Evolutionary conservation across 2,329 filamentous ascomycete genomes (phyloP), one percentile per base, ranked within the genome.

Genomic region (Diplodia scrobiculata): DNA sequence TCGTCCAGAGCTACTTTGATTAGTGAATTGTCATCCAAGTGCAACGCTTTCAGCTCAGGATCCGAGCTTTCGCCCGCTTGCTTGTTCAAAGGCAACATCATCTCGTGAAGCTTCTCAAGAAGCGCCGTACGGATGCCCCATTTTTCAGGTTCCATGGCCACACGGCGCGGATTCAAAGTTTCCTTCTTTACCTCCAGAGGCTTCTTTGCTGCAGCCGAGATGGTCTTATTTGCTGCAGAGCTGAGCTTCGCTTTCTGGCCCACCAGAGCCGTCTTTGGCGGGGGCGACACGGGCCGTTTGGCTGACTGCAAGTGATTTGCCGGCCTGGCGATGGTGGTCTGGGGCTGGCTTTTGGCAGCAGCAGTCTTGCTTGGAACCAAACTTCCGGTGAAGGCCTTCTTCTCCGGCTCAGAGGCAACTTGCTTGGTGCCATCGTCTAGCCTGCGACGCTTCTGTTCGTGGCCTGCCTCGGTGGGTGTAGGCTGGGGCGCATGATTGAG

Each of bases 1-100:
- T 93, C 87, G 70, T 94, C 89, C 1, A 94, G 79, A 0, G 87
- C 86, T 68, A 86, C 81, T 70, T 84, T 85, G 68, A 92, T 89
- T 25, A 93, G 81, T 53, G 88, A 84, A 72, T 91, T 87, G 1
- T 86, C 81, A 0, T 84, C 84, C 54, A 92, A 75, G 17, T 87
- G 72, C 2, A 91, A 79, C n/a, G 80, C 78, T 50, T 82, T 79
- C 21, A 85, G 83, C 6, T 82, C 77, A 13, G 81, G 76, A 36
- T 82, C 83, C 32, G 78, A 78, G 51, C 81, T 80, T 65, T 84
- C 86, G 58, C 80, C 80, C 2, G 90, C 75, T 69, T 87, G 85
- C 14, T 82, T 79, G 72, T 94, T 92, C 9, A 93, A 82, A 4
- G 88, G 83, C n/a, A 78, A 76, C 73, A 89, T 86, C 69, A 91